phyloP scores from a whole-genome alignment of 2,329 filamentous ascomycete genomes.

The Diaporthe nobilis region DNA sequence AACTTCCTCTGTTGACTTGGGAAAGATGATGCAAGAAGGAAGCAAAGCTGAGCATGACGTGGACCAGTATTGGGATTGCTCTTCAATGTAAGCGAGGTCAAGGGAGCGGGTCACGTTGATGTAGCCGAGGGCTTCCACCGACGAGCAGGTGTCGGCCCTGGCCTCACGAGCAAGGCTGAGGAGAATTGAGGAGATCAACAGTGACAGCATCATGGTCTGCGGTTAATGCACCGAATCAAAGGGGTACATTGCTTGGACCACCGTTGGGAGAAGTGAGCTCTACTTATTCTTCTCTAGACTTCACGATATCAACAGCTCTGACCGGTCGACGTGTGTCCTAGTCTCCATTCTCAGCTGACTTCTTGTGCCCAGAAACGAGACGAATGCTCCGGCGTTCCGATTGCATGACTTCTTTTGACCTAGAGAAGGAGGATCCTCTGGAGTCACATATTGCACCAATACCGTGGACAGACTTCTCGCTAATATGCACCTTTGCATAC shows the following conservation, averaged over 20 bases:
- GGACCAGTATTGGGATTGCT: conserved; percentile 26
- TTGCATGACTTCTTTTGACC: neutral
- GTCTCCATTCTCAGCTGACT: neutral
- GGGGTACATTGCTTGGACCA: neutral
- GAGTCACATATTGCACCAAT: neutral
- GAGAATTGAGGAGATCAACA: neutral
- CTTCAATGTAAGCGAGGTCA: conserved; percentile 9
- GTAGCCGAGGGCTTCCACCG: neutral
- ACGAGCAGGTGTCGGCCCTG: neutral
- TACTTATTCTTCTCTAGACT: neutral
- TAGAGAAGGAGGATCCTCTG: neutral
- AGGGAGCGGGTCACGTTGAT: conserved; percentile 1
- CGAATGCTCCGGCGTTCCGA: neutral
- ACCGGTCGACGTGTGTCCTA: neutral
- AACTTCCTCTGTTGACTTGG: conserved; percentile 4
- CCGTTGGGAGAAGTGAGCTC: neutral
- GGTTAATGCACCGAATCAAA: neutral
- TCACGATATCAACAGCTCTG: neutral
- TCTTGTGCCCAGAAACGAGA: neutral
- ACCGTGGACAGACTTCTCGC: conserved; percentile 1
- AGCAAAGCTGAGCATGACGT: conserved; percentile 17
- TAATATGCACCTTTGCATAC: neutral
- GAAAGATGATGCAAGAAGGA: conserved; percentile 26
- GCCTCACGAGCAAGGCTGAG: neutral
- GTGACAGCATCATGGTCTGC: neutral